Conservation (phyloP, 139 green algal species). For the Chlorella ohadii region DNA sequence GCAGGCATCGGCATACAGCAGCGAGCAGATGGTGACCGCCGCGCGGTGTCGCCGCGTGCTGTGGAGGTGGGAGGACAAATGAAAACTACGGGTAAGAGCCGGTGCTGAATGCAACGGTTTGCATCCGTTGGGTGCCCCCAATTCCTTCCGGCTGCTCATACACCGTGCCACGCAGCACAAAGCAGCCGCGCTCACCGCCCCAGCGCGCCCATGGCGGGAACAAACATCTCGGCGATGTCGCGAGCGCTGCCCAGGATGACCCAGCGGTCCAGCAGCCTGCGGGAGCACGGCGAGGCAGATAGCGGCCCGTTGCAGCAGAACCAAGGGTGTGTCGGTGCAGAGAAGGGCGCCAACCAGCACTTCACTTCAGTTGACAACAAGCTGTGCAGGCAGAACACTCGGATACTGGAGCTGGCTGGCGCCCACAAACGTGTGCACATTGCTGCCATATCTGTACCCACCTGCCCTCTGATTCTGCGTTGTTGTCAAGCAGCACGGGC, state of each 20-base stretch:
- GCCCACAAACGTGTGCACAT: too few relatives aligned
- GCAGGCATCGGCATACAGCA: constrained; percentile 37
- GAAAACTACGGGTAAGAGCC: too few relatives aligned
- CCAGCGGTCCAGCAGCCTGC: constrained; percentile 42
- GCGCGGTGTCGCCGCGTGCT: constrained; percentile 42
- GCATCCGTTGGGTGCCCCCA: too few relatives aligned
- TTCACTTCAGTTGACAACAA: too few relatives aligned
- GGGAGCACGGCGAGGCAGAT: not conserved
- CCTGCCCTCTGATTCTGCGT: not conserved
- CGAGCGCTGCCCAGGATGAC: constrained; percentile 1
- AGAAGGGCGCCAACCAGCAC: too few relatives aligned
- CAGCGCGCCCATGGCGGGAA: constrained; percentile 31
- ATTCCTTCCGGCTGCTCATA: not conserved
- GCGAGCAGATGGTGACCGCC: constrained; percentile 41
- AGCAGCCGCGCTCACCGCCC: not conserved
- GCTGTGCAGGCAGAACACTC: too few relatives aligned
- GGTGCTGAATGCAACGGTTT: too few relatives aligned
- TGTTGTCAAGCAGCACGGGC: constrained; percentile 4
- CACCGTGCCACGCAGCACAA: too few relatives aligned
- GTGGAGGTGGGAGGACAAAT: not conserved
- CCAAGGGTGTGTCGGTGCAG: too few relatives aligned
- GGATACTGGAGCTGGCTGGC: too few relatives aligned
- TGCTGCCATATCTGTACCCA: not conserved
- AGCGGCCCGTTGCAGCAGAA: too few relatives aligned
- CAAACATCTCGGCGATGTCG: constrained; percentile 44